Conservation (phyloP, 2,329 filamentous ascomycete species). For the Hymenoscyphus occultus region DNA sequence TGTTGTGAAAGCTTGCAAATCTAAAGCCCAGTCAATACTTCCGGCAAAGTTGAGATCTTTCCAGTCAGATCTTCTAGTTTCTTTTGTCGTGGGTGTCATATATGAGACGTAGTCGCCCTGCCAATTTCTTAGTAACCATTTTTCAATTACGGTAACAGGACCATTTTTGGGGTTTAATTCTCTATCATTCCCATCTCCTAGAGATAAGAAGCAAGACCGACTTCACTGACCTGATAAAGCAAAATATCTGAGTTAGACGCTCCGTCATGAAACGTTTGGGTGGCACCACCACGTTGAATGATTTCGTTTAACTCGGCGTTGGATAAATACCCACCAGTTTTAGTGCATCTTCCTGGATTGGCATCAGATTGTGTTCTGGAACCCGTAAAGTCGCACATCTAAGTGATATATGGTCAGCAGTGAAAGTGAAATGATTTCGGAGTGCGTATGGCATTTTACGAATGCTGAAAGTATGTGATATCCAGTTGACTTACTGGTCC, state of each 20-base stretch:
- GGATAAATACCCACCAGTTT: slow-evolving; percentile 36
- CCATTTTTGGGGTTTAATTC: too few relatives aligned
- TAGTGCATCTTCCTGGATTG: slow-evolving; percentile 34
- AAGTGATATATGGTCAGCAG: background rate
- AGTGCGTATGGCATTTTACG: too few relatives aligned
- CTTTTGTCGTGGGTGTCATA: slow-evolving; percentile 29
- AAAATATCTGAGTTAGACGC: slow-evolving; percentile 21
- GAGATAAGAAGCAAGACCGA: too few relatives aligned
- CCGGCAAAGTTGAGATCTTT: slow-evolving; percentile 32
- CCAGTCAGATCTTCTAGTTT: slow-evolving; percentile 23
- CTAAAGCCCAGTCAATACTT: slow-evolving; percentile 37
- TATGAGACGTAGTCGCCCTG: background rate
- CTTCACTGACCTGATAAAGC: slow-evolving; percentile 12
- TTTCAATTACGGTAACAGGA: too few relatives aligned
- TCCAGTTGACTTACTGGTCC: too few relatives aligned
- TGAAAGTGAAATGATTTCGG: too few relatives aligned
- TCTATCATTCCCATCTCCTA: too few relatives aligned
- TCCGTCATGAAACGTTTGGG: slow-evolving; percentile 22
- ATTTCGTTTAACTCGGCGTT: slow-evolving; percentile 30
- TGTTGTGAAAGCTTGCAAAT: slow-evolving; percentile 23
- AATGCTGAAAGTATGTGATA: too few relatives aligned
- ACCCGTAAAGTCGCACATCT: slow-evolving; percentile 33
- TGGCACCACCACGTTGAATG: background rate
- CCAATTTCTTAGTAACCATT: too few relatives aligned
- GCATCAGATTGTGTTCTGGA: slow-evolving; percentile 26